Percentiles rank a stretch among this genome's conserved stretches.
These are phyloP conservation scores for Bruguiera parviflora DNA, from an alignment of 345 rosid species.

Conservation along the genomic window DNA sequence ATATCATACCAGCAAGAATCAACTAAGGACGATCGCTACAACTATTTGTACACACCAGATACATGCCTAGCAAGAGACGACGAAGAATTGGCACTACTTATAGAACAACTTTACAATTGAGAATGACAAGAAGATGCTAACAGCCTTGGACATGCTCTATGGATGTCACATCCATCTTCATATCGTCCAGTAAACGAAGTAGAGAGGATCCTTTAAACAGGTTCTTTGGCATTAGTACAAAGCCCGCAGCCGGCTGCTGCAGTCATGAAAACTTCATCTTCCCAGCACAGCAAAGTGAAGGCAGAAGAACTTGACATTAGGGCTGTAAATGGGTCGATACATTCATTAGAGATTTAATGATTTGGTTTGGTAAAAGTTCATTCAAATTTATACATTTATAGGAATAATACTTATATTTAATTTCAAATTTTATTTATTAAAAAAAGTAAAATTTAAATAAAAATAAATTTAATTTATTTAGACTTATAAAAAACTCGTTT, in stretches of 20 bases:
- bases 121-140: conserved; percentile 30
- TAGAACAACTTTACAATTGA: conserved; percentile 42
- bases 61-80: conserved; percentile 38
- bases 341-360: too few relatives aligned
- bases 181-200: neutral
- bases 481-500: too few relatives aligned
- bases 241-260: neutral
- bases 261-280: neutral
- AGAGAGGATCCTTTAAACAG: neutral
- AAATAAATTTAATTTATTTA: too few relatives aligned
- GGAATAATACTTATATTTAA: too few relatives aligned
- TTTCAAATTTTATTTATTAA: too few relatives aligned
- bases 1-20: conserved; percentile 1
- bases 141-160: conserved; percentile 13
- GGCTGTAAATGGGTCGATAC: too few relatives aligned
- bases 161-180: conserved; percentile 11
- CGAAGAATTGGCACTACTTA: conserved; percentile 49
- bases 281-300: neutral
- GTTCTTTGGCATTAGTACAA: neutral
- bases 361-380: too few relatives aligned
- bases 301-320: conserved; percentile 24
- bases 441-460: too few relatives aligned
- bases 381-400: too few relatives aligned
- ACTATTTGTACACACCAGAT: neutral
- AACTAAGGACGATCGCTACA: neutral